Conservation (phyloP, 257 asterid genomes). For the Przewalskia tangutica region DNA sequence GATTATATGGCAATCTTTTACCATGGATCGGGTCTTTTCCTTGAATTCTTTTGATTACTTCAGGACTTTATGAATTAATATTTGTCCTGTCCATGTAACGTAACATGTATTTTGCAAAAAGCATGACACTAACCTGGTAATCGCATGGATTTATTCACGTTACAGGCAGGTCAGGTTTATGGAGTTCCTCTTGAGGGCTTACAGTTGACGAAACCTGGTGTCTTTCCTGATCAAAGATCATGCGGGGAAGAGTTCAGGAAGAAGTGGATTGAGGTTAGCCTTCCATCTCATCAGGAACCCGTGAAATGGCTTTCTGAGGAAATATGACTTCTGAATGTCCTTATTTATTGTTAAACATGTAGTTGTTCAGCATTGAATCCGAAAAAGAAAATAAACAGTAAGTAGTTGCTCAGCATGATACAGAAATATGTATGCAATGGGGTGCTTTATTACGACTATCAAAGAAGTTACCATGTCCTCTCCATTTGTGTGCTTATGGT, state of each 20-base stretch:
- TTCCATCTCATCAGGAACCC: constrained; percentile 3
- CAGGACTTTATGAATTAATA: background rate
- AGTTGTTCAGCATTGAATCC: background rate
- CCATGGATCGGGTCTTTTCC: background rate
- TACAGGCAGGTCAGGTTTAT: constrained; percentile 97
- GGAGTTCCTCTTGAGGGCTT: constrained; percentile 92
- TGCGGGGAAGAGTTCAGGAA: constrained; percentile 87
- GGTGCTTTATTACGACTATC: background rate
- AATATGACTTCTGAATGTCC: background rate
- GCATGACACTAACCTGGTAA: background rate
- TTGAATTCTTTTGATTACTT: background rate
- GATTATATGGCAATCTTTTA: background rate
- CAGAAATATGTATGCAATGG: background rate
- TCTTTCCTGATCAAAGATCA: constrained; percentile 87
- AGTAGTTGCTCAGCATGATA: background rate
- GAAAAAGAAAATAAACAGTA: background rate
- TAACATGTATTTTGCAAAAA: background rate
- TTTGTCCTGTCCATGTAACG: background rate
- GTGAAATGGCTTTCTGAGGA: background rate
- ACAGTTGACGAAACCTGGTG: constrained; percentile 59
- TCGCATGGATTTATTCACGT: background rate
- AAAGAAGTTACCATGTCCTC: background rate
- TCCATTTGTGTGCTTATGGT: background rate
- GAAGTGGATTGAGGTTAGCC: constrained; percentile 96
- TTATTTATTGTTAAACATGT: background rate